A percentile compares a stretch with the other conserved stretches of the same genome.
Evolutionary conservation across 2,329 filamentous ascomycete species (phyloP).

Genomic region (Monilinia vaccinii-corymbosi): DNA sequence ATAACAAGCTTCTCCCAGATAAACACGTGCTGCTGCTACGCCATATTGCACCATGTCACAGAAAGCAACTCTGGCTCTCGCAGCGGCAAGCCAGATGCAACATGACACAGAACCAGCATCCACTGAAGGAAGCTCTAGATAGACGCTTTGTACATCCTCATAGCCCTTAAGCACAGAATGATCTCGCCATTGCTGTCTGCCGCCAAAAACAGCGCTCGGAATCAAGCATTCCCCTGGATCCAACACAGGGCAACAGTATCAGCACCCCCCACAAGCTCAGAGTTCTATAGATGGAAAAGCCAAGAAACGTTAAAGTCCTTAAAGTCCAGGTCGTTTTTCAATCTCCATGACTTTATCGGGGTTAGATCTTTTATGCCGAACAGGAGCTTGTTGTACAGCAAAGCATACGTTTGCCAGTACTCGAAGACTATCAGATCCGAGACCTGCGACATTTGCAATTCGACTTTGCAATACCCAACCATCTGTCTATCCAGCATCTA

Average conservation of each 20-base stretch:
- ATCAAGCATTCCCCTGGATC: conserved; percentile 5
- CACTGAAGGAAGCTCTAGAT: conserved; percentile 13
- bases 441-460: conserved; percentile 12
- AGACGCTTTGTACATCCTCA: conserved; percentile 9
- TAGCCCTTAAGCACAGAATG: conserved; percentile 4
- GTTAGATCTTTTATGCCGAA: conserved; percentile 1
- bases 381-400: conserved; percentile 13
- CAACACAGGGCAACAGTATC: conserved; percentile 5
- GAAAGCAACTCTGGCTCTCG: background rate
- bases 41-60: conserved; percentile 14
- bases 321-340: too few species aligned
- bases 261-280: conserved; percentile 10
- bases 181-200: background rate
- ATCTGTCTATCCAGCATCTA: conserved; percentile 11
- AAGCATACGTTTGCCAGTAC: conserved; percentile 5
- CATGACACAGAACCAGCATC: conserved; percentile 8
- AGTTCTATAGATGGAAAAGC: conserved; percentile 10
- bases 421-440: too few species aligned
- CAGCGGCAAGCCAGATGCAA: conserved; percentile 1
- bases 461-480: conserved; percentile 8
- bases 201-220: conserved; percentile 13
- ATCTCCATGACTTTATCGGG: conserved; percentile 9
- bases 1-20: conserved; percentile 16
- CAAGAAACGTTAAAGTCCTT: conserved; percentile 11
- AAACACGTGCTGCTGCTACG: background rate